Evolutionary conservation across 805 yeast genomes (phyloP), one percentile per base, ranked within the genome.

Genomic region (Candida takata): DNA sequence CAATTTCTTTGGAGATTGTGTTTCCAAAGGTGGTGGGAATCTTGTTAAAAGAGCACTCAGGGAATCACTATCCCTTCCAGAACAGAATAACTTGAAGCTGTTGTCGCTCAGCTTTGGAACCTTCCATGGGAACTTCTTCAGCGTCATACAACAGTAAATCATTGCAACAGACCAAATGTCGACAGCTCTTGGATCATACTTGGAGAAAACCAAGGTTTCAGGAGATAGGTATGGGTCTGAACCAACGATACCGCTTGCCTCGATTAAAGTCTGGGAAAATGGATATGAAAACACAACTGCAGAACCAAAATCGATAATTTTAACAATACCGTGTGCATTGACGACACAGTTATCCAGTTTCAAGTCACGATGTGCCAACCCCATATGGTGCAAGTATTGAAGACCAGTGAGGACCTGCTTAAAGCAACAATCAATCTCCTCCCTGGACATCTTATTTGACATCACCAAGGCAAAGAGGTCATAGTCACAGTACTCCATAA

Each of bases 101-200:
- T 78, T 74, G 58, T 87, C 96, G 34, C 80, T 67, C 34, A 77
- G 59, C 52, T 84, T 81, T 8, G 97, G 96, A 7, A 85, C 84
- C 55, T 85, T 86, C 96, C 96, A 87, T 8, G 96, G 96, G 62
- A 87, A 87, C 62, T 86, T 83, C 54, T 85, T 81, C 57, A 87
- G 67, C 40, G 84, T 74, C 95, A 87, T 86, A 64, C 96, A 87
- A 47, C 95, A 84, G 60, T 83, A 84, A 33, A 87, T 84, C 41
- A 87, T 85, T 8, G 95, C 95, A 24, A 78, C 77, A 6, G 95
- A 84, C 97, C 97, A 87, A 31, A 87, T 75, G 62, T 87, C 97
- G 6, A 87, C 95, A 1, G 96, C 95, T 45, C 95, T 71, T 12
- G 96, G 95, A 55, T 84, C 94, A 53, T 87, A 87, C 43, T 80